Conservation (phyloP, 129 eudicot genomes). For the Centaurea solstitialis region DNA sequence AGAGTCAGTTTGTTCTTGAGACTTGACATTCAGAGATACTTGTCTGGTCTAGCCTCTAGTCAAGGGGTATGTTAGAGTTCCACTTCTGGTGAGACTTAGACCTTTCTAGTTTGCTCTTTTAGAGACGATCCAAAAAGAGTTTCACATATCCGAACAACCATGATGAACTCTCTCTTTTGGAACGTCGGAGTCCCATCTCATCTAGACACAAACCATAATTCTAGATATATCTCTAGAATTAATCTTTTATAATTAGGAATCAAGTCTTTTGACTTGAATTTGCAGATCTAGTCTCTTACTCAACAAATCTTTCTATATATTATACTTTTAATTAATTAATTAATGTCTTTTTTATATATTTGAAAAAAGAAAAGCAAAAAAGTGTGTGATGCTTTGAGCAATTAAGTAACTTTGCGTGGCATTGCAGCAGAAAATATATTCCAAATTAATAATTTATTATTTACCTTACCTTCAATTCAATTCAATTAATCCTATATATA, state of each 20-base stretch:
- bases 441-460: background rate
- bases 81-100: background rate
- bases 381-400: no score
- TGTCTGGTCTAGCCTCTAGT: background rate
- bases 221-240: background rate
- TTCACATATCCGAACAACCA: background rate
- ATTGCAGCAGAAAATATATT: slow-evolving; percentile 49
- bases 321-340: background rate
- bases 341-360: background rate
- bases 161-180: background rate
- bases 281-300: background rate
- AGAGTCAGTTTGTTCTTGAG: background rate
- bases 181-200: background rate
- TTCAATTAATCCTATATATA: background rate
- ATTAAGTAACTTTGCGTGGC: slow-evolving; percentile 45
- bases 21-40: background rate
- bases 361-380: background rate
- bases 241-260: background rate
- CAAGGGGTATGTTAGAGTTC: background rate
- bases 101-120: background rate
- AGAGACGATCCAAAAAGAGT: background rate
- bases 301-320: background rate
- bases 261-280: background rate
- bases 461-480: no score
- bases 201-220: background rate